Evolutionary conservation across 2,329 filamentous ascomycete genomes (phyloP), one percentile per base, ranked within the genome.

Genomic region (Fusarium agapanthi): DNA sequence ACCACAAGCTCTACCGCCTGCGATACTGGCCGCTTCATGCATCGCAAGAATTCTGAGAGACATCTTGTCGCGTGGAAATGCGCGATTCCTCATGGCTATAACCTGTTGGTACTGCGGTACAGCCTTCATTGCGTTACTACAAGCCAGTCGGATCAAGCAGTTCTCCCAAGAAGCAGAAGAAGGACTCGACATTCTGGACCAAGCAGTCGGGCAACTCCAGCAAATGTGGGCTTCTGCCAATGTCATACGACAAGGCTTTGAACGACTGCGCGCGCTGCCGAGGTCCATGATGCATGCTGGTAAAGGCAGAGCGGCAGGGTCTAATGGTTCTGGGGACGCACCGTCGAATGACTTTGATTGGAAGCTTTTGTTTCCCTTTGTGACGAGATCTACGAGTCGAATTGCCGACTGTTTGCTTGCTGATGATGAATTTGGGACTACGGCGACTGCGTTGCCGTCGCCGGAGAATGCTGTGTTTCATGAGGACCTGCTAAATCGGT

Each of bases 101-200:
- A 81, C 81, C 1, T 83, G 82, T 41, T 85, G 83, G 83, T 83
- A 85, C 51, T 77, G 78, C n/a, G 80, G 80, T 0, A 83, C 81
- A 2, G 83, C 83, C 1, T 82, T 84, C 30, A 80, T 84, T 20
- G 81, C 83, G 0, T 72, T 85, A 1, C 66, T 85, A 1, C 82
- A 84, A 48, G 83, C 82, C 5, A 73, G 60, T 16, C 59, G 73
- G 3, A 75, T 75, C 22, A 51, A 62, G 2, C 73, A 75, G 9
- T 67, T 75, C 16, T 58, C 67, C 0, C 58, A 74, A 40, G 73
- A 75, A 59, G 73, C 73, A 4, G 71, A 75, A 18, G 73, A 75
- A 14, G 60, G 71, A 0, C 8, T 75, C 1, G 73, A 75, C 3
- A 72, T 75, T 10, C 24, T 75, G 5, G 63, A 69, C 14, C 67